Base-by-base conservation (phyloP, 1,139 yeast genomes). In the Geotrichum histeridarum region DNA sequence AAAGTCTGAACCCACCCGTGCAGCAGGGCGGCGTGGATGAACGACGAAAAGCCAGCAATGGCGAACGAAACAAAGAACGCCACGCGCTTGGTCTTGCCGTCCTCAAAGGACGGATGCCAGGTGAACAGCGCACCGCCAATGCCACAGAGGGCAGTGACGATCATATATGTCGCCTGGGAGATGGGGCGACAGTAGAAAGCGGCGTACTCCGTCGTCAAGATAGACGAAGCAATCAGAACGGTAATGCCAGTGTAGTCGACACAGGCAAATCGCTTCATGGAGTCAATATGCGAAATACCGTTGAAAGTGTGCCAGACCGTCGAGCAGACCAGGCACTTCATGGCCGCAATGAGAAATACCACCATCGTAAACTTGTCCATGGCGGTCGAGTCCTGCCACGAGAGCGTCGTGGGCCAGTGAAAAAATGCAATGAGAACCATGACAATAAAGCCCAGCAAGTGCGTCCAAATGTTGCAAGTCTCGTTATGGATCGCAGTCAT, bases 191-290 rank as follows among this genome's bases (percentile, higher is more conserved):
- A 76, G 67, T 81, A 84, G 56, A 93, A 77, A 1, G 93, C 79
- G 39, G 89, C 80, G 68, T 87, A 90, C 69, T 91, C 96, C 0
- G 93, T 85, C 4, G 95, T 81, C 44, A 93, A 75, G 51, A 93
- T 86, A 1, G 96, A 87, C n/a, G 95, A 91, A 0, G 96, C 86
- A 61, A 93, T 90, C 59, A 93, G 74, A 11, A 90, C 79, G 0
- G 97, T 89, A 62, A 93, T 93, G 1, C 99, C 99, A 8, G 96
- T 86, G 69, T 93, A 93, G 72, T 93, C 99, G 48, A 91, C 83
- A 70, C 99, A 93, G 0, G 97, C 96, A 70, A 87, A 88, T 56
- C 81, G 79, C 59, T 83, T 77, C 67, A 96, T 78, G 56, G 83
- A 71, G 30, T 77, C 72, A 49, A 85, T 71, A 55, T 79, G 78